Evolutionary conservation across 1,139 yeast species (phyloP).

Genomic region (Pichia sp.): DNA sequence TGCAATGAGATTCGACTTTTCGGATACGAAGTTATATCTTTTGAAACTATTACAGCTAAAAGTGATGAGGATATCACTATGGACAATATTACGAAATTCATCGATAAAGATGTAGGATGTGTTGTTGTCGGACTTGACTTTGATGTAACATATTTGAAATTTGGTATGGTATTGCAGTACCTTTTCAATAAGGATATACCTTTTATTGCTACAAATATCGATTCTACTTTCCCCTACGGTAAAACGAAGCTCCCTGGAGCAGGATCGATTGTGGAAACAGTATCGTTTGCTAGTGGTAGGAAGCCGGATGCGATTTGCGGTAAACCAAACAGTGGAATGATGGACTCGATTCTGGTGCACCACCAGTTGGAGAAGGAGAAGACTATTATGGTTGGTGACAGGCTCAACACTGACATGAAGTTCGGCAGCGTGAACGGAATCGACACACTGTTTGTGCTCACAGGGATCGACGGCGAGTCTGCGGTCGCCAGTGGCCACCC

Average conservation of each 20-base stretch:
- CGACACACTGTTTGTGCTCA: conserved; percentile 73
- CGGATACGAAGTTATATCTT: conserved; percentile 56
- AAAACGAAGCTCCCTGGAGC: conserved; percentile 90
- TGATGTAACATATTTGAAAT: conserved; percentile 68
- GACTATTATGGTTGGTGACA: conserved; percentile 92
- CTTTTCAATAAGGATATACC: conserved; percentile 59
- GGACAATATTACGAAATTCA: conserved; percentile 41
- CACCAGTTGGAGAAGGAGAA: conserved; percentile 49
- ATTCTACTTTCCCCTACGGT: conserved; percentile 86
- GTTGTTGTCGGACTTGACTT: conserved; percentile 85
- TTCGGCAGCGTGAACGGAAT: conserved; percentile 86
- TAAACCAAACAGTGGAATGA: conserved; percentile 84
- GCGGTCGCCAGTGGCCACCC: conserved; percentile 35
- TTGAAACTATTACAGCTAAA: conserved; percentile 28
- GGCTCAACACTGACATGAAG: conserved; percentile 89
- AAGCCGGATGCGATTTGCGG: conserved; percentile 66
- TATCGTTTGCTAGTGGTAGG: conserved; percentile 72
- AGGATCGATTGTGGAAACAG: conserved; percentile 79
- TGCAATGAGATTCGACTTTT: conserved; percentile 60
- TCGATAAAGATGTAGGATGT: conserved; percentile 74
- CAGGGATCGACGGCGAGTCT: conserved; percentile 76
- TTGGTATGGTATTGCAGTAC: conserved; percentile 78
- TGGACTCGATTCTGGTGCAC: conserved; percentile 78
- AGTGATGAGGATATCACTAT: conserved; percentile 36
- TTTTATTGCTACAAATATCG: conserved; percentile 92